Evolutionary conservation across 345 rosid species (phyloP).

Genomic region (Hypericum perforatum): DNA sequence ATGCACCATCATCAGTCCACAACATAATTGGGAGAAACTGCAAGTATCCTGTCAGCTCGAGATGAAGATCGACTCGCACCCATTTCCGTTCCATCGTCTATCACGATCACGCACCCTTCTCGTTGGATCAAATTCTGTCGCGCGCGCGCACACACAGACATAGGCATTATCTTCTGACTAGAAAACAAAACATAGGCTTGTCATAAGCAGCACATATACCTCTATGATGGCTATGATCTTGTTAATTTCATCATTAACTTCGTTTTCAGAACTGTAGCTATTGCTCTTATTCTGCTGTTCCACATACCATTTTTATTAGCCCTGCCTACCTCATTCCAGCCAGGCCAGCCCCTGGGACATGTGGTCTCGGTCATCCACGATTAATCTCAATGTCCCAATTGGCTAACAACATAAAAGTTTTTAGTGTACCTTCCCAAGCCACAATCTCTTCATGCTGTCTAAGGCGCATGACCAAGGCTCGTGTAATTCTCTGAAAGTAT

Average conservation of each 20-base stretch:
- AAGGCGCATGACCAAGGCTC: constrained; percentile 74
- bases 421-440: constrained; percentile 48
- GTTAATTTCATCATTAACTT: constrained; percentile 58
- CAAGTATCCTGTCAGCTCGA: constrained; percentile 71
- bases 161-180: background rate
- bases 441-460: constrained; percentile 85
- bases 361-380: too few species aligned
- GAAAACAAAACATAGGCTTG: too few species aligned
- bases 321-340: constrained; percentile 86
- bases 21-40: constrained; percentile 80
- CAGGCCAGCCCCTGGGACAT: constrained; percentile 62
- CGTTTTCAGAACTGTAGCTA: constrained; percentile 53
- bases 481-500: constrained; percentile 75
- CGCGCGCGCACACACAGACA: background rate
- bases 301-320: constrained; percentile 71
- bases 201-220: constrained; percentile 28
- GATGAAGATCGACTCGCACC: constrained; percentile 31
- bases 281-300: constrained; percentile 83
- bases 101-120: constrained; percentile 78
- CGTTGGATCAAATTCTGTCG: constrained; percentile 74
- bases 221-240: constrained; percentile 72
- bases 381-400: too few species aligned
- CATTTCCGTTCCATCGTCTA: constrained; percentile 57
- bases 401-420: background rate
- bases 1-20: constrained; percentile 39